Conservation (phyloP, 2,329 filamentous ascomycete genomes). For the Talaromyces rugulosus region DNA sequence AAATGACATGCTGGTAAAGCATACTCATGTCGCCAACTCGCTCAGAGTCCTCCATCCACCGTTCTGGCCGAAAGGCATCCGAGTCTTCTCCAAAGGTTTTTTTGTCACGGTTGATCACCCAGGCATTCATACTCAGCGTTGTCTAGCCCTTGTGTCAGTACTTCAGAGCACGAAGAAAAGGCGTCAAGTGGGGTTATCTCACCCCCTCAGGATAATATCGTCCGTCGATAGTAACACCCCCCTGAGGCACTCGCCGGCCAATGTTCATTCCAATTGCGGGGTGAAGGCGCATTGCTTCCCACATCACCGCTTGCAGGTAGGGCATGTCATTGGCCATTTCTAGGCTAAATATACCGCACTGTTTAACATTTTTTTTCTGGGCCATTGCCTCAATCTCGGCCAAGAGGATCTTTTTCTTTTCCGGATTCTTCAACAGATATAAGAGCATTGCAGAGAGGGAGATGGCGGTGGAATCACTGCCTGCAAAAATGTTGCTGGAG, state of each 20-base stretch:
- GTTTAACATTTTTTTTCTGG: constrained; percentile 16
- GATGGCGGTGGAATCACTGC: constrained; percentile 43
- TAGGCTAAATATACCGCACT: constrained; percentile 21
- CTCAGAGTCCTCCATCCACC: constrained; percentile 5
- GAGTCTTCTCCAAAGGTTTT: constrained; percentile 9
- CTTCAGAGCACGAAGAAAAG: background rate
- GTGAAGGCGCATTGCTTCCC: constrained; percentile 16
- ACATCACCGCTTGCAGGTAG: constrained; percentile 22
- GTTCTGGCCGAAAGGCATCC: constrained; percentile 9
- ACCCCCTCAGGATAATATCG: constrained; percentile 17
- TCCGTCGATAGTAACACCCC: constrained; percentile 14
- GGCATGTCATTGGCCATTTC: constrained; percentile 30
- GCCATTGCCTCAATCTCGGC: constrained; percentile 28
- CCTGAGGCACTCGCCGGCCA: constrained; percentile 14
- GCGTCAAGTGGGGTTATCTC: background rate
- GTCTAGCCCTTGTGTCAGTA: background rate
- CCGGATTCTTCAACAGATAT: constrained; percentile 31
- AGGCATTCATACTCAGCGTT: constrained; percentile 7
- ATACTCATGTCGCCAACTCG: constrained; percentile 8
- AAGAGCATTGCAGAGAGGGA: constrained; percentile 34
- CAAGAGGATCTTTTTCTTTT: constrained; percentile 25
- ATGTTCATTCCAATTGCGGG: constrained; percentile 17
- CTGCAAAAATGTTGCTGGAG: constrained; percentile 37
- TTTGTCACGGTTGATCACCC: constrained; percentile 10
- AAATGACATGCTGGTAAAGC: background rate